phyloP scores from a whole-genome alignment of 129 eudicot species.

The Artemisia annua region DNA sequence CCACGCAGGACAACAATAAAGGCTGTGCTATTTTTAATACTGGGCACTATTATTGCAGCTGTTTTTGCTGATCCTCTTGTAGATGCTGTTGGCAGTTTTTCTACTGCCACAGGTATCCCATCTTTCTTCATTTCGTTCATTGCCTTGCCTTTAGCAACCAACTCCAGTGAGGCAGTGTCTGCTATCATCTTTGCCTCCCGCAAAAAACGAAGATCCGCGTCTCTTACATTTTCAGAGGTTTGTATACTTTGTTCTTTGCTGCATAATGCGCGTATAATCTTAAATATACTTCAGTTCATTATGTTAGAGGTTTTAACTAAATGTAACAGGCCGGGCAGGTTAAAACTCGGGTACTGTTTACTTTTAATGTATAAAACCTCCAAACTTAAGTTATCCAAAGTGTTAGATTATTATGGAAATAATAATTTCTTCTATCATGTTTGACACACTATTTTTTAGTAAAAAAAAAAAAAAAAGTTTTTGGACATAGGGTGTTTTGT shows the following conservation, averaged over 20 bases:
- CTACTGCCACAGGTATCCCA: constrained; percentile 83
- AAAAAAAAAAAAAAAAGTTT: too few relatives aligned
- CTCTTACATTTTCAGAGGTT: constrained; percentile 96
- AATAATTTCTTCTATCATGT: background rate
- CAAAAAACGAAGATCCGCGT: constrained; percentile 80
- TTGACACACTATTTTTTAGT: background rate
- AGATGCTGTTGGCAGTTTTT: constrained; percentile 78
- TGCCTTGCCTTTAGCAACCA: constrained; percentile 85
- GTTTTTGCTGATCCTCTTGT: constrained; percentile 93
- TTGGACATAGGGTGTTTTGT: too few relatives aligned
- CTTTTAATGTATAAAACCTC: background rate
- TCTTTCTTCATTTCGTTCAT: constrained; percentile 91
- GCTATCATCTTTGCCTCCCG: constrained; percentile 83
- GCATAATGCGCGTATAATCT: background rate
- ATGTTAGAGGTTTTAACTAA: too few relatives aligned
- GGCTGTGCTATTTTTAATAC: constrained; percentile 56
- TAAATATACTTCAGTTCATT: background rate
- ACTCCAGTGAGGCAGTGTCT: constrained; percentile 94
- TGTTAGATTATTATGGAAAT: background rate
- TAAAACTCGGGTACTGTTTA: too few relatives aligned
- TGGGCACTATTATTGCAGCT: constrained; percentile 85
- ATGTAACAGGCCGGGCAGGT: too few relatives aligned
- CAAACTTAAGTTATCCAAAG: background rate
- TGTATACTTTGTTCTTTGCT: constrained; percentile 12
- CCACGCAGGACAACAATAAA: constrained; percentile 55